These are phyloP conservation scores for Sungouiozyma ichnusensis DNA, from an alignment of 805 yeast genomes.

Conservation along the genomic window DNA sequence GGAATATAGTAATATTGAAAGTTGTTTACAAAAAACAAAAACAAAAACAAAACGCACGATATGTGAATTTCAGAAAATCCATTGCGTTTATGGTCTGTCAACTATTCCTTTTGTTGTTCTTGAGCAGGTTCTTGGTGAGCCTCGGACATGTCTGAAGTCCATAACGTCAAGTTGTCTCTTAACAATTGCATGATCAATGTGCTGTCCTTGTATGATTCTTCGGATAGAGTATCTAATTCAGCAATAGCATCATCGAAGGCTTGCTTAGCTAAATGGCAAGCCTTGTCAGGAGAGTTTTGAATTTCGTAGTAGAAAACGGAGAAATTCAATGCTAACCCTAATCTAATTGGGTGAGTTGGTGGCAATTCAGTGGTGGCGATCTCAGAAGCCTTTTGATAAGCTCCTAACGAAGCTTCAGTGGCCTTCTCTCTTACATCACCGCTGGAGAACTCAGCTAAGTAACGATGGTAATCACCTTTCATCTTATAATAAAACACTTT, in stretches of 20 bases:
- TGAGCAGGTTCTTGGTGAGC: constrained; percentile 47
- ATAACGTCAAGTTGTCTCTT: constrained; percentile 95
- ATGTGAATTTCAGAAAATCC: not conserved
- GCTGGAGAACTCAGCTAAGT: constrained; percentile 91
- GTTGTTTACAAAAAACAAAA: not conserved
- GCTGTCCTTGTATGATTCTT: constrained; percentile 97
- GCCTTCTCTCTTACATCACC: constrained; percentile 88
- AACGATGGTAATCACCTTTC: constrained; percentile 99
- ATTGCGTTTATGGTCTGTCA: constrained; percentile 1
- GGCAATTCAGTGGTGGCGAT: constrained; percentile 95
- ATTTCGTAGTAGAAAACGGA: constrained; percentile 98
- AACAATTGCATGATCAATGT: constrained; percentile 97
- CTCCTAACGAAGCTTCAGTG: constrained; percentile 84
- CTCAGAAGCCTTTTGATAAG: constrained; percentile 91
- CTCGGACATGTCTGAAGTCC: constrained; percentile 93
- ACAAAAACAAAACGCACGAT: not conserved
- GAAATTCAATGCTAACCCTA: constrained; percentile 95
- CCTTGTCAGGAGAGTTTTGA: constrained; percentile 95
- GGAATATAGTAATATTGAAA: not conserved
- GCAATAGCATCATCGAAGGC: constrained; percentile 99
- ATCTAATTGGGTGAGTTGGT: constrained; percentile 97
- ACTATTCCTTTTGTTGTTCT: constrained; percentile 26
- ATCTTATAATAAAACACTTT: constrained; percentile 97
- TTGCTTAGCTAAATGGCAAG: constrained; percentile 97
- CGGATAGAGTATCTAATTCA: constrained; percentile 92